Percentiles rank a stretch among this genome's conserved stretches.
phyloP scores from a whole-genome alignment of 331 rosid species.

The Cydonia oblonga region DNA sequence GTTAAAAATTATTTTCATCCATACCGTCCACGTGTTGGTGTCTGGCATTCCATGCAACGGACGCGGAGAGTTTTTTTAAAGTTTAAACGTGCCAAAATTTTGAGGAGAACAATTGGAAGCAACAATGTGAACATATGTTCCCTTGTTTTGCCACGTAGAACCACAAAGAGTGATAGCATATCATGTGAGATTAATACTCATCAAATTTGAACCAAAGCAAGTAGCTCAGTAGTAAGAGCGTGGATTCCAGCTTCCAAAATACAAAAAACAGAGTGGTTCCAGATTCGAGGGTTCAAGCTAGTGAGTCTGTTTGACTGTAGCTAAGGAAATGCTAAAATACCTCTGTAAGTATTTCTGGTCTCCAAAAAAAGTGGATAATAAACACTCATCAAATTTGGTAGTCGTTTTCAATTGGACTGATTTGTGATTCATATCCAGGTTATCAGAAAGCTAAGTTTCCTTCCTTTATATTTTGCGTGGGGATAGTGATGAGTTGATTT shows the following conservation, averaged over 20 bases:
- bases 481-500: neutral
- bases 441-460: neutral
- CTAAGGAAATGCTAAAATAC: no score
- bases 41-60: no score
- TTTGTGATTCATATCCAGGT: neutral
- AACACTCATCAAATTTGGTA: neutral
- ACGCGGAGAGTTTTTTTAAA: no score
- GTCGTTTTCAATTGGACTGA: neutral
- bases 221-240: rapidly evolving
- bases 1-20: no score
- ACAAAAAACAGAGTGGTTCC: no score
- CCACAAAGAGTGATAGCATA: neutral
- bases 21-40: no score
- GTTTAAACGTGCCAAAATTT: neutral
- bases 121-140: neutral
- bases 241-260: no score
- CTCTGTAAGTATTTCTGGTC: rapidly evolving
- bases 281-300: no score
- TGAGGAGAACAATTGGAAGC: neutral
- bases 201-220: neutral
- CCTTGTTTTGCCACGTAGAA: neutral
- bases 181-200: neutral
- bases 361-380: rapidly evolving
- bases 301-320: no score
- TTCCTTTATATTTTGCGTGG: neutral